Conservation (phyloP, 306 rosid species). For the Echinosophora koreensis region DNA sequence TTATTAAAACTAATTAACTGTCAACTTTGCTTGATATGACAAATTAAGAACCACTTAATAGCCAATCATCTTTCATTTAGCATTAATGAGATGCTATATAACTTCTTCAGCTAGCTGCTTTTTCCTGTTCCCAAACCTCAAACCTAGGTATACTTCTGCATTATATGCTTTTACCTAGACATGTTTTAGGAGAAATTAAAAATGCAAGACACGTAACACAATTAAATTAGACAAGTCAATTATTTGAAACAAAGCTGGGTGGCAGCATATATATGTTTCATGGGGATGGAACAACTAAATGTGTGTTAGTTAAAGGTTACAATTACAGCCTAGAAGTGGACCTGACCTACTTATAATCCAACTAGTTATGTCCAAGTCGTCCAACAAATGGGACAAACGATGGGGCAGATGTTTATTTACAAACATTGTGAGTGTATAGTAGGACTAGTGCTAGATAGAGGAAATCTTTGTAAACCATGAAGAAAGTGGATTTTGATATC, state of each 20-base stretch:
- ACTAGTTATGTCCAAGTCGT: constrained; percentile 64
- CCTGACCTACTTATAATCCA: constrained; percentile 60
- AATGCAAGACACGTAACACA: constrained; percentile 28
- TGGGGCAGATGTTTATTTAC: constrained; percentile 50
- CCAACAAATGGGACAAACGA: constrained; percentile 60
- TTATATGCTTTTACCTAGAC: constrained; percentile 26
- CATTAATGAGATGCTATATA: constrained; percentile 18
- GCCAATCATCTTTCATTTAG: constrained; percentile 21
- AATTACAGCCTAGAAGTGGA: constrained; percentile 74
- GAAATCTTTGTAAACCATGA: constrained; percentile 39
- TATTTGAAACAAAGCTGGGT: constrained; percentile 50
- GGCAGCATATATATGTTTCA: constrained; percentile 53
- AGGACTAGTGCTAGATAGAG: constrained; percentile 4
- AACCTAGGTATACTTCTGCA: constrained; percentile 18
- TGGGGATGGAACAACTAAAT: constrained; percentile 52
- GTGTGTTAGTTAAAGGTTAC: constrained; percentile 54
- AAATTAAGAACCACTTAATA: constrained; percentile 4
- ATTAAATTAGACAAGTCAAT: constrained; percentile 43
- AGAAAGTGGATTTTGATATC: constrained; percentile 41
- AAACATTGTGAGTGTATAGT: constrained; percentile 32
- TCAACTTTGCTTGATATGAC: constrained; percentile 44
- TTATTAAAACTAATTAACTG: constrained; percentile 36
- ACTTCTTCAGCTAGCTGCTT: background rate
- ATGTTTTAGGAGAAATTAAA: too few species aligned
- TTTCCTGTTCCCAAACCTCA: constrained; percentile 49